phyloP scores from a whole-genome alignment of 371 early-diverging fungal species.

The Lichtheimia hyalospora region DNA sequence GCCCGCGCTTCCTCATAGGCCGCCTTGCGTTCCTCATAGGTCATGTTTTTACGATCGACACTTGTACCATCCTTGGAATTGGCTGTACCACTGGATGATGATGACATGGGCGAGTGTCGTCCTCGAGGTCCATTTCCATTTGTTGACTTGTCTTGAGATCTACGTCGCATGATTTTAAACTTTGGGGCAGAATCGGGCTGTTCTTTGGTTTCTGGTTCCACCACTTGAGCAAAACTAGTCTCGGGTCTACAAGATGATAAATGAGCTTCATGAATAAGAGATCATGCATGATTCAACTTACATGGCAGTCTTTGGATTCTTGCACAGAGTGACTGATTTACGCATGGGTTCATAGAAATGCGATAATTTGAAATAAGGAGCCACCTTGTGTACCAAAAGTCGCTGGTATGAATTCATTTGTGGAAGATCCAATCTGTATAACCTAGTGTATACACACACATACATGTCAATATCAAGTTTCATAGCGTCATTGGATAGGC shows the following conservation, averaged over 20 bases:
- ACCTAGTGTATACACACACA: not conserved
- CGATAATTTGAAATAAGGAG: slow-evolving; percentile 68
- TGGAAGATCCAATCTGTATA: slow-evolving; percentile 65
- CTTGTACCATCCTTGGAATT: not conserved
- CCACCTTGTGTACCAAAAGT: slow-evolving; percentile 72
- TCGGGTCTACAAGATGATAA: slow-evolving; percentile 34
- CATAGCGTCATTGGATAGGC: not conserved
- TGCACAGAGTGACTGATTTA: slow-evolving; percentile 63
- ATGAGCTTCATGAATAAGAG: no score
- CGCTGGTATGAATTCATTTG: slow-evolving; percentile 80
- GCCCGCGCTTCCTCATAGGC: slow-evolving; percentile 78
- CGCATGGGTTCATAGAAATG: slow-evolving; percentile 64
- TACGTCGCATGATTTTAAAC: slow-evolving; percentile 55
- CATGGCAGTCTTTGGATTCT: slow-evolving; percentile 60
- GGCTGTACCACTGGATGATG: slow-evolving; percentile 14
- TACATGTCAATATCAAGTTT: not conserved
- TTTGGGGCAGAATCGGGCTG: slow-evolving; percentile 25
- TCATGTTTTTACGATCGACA: slow-evolving; percentile 50
- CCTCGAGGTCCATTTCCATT: slow-evolving; percentile 17
- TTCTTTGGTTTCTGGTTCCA: slow-evolving; percentile 37
- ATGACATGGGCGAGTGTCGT: slow-evolving; percentile 15
- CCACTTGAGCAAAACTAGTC: slow-evolving; percentile 49
- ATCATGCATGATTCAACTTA: slow-evolving; percentile 33
- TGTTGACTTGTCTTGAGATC: slow-evolving; percentile 16
- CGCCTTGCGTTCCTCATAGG: slow-evolving; percentile 71